These are phyloP conservation scores for Corylus heterophylla DNA, from an alignment of 306 rosid genomes.

Conservation along the genomic window DNA sequence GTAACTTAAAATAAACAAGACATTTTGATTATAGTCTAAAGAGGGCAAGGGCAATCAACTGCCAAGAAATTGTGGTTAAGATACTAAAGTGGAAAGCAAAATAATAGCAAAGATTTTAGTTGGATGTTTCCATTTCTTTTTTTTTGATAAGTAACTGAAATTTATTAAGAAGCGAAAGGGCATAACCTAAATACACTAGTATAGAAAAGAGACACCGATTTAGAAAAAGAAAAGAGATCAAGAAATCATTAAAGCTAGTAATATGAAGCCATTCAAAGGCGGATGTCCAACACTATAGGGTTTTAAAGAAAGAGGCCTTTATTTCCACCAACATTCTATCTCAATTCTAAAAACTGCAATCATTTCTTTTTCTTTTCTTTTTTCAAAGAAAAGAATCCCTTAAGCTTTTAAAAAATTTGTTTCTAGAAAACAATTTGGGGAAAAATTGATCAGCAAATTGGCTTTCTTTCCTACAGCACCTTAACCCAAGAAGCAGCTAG, in stretches of 20 bases:
- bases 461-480: neutral
- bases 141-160: neutral
- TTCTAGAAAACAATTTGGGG: neutral
- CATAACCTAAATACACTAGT: too few relatives aligned
- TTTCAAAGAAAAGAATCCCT: too few relatives aligned
- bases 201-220: too few relatives aligned
- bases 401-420: neutral
- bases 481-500: neutral
- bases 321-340: too few relatives aligned
- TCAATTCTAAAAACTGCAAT: too few relatives aligned
- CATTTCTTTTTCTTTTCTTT: constrained; percentile 6
- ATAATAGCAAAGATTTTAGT: constrained; percentile 3
- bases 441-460: constrained; percentile 3
- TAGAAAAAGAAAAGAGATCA: too few relatives aligned
- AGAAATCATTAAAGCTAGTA: too few relatives aligned
- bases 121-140: constrained; percentile 5
- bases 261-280: too few relatives aligned
- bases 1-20: constrained; percentile 18
- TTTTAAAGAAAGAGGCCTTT: too few relatives aligned
- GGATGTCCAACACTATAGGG: too few relatives aligned
- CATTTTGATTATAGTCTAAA: neutral
- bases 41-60: neutral
- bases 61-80: neutral
- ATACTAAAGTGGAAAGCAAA: constrained; percentile 11
- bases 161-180: too few relatives aligned